These are phyloP conservation scores for Barnettozyma californica DNA, from an alignment of 805 yeast species.

Conservation along the genomic window DNA sequence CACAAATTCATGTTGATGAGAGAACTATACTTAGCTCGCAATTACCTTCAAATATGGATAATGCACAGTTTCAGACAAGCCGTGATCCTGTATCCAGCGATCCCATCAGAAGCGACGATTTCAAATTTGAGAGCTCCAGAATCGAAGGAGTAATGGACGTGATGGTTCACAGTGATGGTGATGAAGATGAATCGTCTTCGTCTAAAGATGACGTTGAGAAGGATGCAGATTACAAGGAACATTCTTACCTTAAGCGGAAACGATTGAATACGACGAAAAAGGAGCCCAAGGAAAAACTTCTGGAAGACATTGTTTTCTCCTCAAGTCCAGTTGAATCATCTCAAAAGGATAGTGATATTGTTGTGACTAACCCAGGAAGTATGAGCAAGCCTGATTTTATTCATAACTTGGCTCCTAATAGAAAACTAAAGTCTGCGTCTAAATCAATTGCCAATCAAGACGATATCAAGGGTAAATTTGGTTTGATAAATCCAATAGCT, in stretches of 20 bases:
- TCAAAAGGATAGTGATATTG: not conserved
- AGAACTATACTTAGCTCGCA: not conserved
- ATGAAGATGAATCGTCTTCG: not conserved
- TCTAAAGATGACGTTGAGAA: not conserved
- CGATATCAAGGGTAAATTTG: not conserved
- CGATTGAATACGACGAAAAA: not conserved
- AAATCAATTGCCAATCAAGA: not conserved
- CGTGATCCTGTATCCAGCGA: not conserved
- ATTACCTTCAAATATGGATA: not conserved
- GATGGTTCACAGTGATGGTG: not conserved
- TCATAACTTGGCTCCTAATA: not conserved
- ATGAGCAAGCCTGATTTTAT: not conserved
- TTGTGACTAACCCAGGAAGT: too few species aligned
- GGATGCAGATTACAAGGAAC: not conserved
- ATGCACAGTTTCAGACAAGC: not conserved
- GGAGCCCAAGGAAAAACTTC: not conserved
- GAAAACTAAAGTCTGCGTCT: not conserved
- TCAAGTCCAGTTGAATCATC: not conserved
- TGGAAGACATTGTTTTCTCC: not conserved
- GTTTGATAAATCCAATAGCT: not conserved
- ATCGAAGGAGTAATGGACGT: not conserved
- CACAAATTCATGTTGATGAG: too few species aligned
- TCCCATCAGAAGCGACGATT: not conserved
- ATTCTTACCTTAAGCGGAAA: not conserved
- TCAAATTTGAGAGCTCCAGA: not conserved